phyloP scores from a whole-genome alignment of 2,329 filamentous ascomycete species.

The Exserohilum rostratum region DNA sequence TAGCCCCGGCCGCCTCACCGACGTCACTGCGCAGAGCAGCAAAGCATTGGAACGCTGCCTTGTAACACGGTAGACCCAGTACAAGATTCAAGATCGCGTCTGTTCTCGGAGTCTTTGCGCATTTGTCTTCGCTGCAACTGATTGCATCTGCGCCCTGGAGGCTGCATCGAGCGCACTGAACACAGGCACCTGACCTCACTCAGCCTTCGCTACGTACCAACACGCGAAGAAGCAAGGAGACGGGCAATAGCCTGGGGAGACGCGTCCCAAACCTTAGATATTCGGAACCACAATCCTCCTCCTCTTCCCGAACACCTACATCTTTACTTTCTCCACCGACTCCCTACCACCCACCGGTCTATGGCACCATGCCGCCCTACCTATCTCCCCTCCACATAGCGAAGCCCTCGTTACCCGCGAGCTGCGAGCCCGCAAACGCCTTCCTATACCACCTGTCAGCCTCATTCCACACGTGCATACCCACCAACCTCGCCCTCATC shows the following conservation, averaged over 20 bases:
- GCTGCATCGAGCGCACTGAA: constrained; percentile 31
- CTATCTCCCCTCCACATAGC: constrained; percentile 40
- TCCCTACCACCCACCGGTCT: constrained; percentile 19
- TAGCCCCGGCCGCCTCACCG: constrained; percentile 8
- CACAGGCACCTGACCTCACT: constrained; percentile 37
- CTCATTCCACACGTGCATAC: constrained; percentile 66
- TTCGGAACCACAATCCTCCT: background rate
- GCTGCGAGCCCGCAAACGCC: constrained; percentile 65
- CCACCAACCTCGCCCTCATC: constrained; percentile 66
- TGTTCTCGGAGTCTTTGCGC: background rate
- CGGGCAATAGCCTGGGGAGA: background rate
- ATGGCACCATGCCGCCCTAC: constrained; percentile 47
- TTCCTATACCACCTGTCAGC: constrained; percentile 64
- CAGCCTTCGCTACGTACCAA: constrained; percentile 1
- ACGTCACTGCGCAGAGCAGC: constrained; percentile 19
- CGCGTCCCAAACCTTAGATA: background rate
- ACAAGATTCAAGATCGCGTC: background rate
- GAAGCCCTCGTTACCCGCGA: constrained; percentile 57
- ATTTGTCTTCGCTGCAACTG: background rate
- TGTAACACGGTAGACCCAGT: background rate
- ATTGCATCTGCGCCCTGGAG: constrained; percentile 34
- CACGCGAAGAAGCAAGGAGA: constrained; percentile 3
- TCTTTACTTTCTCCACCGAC: constrained; percentile 12
- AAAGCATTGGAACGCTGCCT: constrained; percentile 7
- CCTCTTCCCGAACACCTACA: background rate